phyloP scores from a whole-genome alignment of 1,139 yeast genomes.

The Pneumocystis jirovecii region DNA sequence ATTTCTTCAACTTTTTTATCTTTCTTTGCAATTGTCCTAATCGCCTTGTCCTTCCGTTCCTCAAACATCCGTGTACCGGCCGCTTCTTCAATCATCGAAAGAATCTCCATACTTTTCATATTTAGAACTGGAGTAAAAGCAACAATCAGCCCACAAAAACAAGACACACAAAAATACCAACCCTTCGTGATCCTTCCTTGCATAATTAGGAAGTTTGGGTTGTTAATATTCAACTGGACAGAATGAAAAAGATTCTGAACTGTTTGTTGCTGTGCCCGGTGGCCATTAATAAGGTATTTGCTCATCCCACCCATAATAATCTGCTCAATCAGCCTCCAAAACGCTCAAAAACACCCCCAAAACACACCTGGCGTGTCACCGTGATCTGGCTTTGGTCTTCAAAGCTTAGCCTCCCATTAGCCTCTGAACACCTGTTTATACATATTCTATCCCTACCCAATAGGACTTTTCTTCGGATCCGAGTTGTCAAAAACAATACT shows the following conservation, averaged over 20 bases:
- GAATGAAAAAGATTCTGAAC: constrained; percentile 83
- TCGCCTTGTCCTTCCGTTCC: constrained; percentile 82
- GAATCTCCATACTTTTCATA: constrained; percentile 83
- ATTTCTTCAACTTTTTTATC: constrained; percentile 74
- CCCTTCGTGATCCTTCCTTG: constrained; percentile 89
- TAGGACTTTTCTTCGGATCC: constrained; percentile 63
- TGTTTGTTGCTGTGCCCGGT: constrained; percentile 88
- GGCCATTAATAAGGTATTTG: constrained; percentile 87
- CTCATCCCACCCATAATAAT: constrained; percentile 83
- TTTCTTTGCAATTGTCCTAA: constrained; percentile 79
- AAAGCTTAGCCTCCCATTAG: constrained; percentile 24
- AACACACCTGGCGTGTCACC: constrained; percentile 57
- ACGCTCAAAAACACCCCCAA: neutral
- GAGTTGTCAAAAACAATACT: constrained; percentile 85
- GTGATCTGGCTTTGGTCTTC: constrained; percentile 67
- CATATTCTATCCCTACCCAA: constrained; percentile 33
- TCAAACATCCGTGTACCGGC: constrained; percentile 96
- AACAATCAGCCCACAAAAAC: neutral
- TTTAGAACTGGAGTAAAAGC: constrained; percentile 42
- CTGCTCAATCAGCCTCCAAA: constrained; percentile 2
- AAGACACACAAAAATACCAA: neutral
- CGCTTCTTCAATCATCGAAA: constrained; percentile 90
- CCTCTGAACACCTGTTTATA: neutral
- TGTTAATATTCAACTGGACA: constrained; percentile 87
- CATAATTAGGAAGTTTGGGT: constrained; percentile 94